Conservation (phyloP, 2,329 filamentous ascomycete genomes). For the Verticillium tricorpus region DNA sequence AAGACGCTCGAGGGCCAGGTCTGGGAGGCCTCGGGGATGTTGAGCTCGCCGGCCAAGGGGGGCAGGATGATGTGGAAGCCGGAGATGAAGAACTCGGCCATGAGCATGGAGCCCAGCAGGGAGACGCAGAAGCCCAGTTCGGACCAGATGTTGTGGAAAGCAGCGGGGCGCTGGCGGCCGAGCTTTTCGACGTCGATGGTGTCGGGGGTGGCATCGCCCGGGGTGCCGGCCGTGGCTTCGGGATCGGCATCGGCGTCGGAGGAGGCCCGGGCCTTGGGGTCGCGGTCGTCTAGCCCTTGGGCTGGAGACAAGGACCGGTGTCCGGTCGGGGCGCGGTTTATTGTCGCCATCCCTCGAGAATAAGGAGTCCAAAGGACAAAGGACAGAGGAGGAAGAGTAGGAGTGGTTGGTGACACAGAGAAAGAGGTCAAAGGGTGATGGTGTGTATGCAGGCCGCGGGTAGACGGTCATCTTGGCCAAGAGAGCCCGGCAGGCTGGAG, state of each 20-base stretch:
- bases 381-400: background rate
- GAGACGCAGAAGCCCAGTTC: conserved; percentile 61
- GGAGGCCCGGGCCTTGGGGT: background rate
- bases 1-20: conserved; percentile 64
- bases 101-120: conserved; percentile 58
- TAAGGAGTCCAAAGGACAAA: background rate
- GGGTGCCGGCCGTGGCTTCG: conserved; percentile 9
- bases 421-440: background rate
- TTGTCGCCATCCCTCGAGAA: background rate
- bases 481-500: background rate
- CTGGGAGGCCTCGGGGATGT: conserved; percentile 56
- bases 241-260: background rate
- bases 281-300: background rate
- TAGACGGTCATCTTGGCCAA: background rate
- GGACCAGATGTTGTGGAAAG: conserved; percentile 46
- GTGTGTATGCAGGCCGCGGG: no score
- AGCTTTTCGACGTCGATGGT: conserved; percentile 48
- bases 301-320: background rate
- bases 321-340: background rate
- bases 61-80: conserved; percentile 74
- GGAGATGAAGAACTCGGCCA: conserved; percentile 70
- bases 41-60: conserved; percentile 53
- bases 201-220: conserved; percentile 1
- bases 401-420: background rate
- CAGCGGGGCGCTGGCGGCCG: conserved; percentile 55